phyloP scores from a whole-genome alignment of 1,284 basidiomycete genomes.

The Pulchroboletus neoregius region DNA sequence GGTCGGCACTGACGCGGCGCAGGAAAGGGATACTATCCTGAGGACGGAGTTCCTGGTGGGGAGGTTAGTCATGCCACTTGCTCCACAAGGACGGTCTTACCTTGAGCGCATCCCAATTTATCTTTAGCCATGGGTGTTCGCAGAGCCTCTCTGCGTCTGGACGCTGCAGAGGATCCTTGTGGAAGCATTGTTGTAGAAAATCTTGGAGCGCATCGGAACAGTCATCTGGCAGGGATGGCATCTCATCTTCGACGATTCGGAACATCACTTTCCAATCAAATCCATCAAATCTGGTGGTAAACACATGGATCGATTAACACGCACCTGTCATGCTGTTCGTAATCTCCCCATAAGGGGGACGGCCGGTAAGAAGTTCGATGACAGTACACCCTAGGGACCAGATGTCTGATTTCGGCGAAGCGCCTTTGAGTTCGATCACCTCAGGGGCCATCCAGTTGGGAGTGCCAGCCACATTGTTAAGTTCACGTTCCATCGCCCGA shows the following conservation, averaged over 20 bases:
- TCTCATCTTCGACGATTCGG: conserved; percentile 89
- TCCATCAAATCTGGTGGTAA: conserved; percentile 9
- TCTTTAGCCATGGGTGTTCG: conserved; percentile 87
- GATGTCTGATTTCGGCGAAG: conserved; percentile 74
- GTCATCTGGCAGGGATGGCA: conserved; percentile 79
- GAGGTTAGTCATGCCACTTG: conserved; percentile 8
- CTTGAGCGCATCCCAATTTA: conserved; percentile 73
- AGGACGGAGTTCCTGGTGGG: conserved; percentile 66
- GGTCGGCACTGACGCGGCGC: conserved; percentile 81
- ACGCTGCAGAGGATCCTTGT: conserved; percentile 78
- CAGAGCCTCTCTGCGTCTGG: conserved; percentile 82
- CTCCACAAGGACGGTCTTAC: conserved; percentile 38
- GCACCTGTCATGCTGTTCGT: conserved; percentile 82
- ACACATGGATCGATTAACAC: not conserved
- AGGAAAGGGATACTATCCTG: conserved; percentile 95
- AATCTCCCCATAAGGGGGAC: conserved; percentile 87
- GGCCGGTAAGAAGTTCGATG: conserved; percentile 88
- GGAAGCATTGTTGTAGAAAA: conserved; percentile 82
- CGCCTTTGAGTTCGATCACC: conserved; percentile 81
- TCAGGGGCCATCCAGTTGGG: conserved; percentile 99
- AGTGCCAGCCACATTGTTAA: conserved; percentile 86
- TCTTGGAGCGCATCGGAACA: conserved; percentile 71
- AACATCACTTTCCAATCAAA: conserved; percentile 71
- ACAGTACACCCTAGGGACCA: conserved; percentile 96
- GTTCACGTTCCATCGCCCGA: conserved; percentile 89